Conservation (phyloP, 2,329 filamentous ascomycete genomes). For the Pezicula radicicola region DNA sequence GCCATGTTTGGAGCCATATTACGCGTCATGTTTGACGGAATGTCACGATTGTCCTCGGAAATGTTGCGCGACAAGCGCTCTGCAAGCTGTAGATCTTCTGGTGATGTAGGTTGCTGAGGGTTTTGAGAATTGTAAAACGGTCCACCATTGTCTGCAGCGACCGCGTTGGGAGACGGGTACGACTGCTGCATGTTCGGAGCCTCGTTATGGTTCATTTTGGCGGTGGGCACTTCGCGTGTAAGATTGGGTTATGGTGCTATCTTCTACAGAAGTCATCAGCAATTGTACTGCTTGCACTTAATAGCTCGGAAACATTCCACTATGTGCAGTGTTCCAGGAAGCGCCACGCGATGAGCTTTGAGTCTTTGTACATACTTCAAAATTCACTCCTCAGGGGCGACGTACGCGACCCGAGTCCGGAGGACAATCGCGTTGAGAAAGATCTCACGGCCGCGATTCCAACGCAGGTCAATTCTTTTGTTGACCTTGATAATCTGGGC, state of each 20-base stretch:
- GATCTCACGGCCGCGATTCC: not conserved
- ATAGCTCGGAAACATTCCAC: slow-evolving; percentile 7
- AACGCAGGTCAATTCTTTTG: not conserved
- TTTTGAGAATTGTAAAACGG: slow-evolving; percentile 25
- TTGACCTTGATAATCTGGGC: not conserved
- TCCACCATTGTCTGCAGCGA: slow-evolving; percentile 19
- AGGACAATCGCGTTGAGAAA: not conserved
- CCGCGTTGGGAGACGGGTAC: slow-evolving; percentile 26
- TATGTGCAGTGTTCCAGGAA: slow-evolving; percentile 4
- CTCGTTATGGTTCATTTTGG: slow-evolving; percentile 20
- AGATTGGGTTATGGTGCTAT: not conserved
- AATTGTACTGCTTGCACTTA: slow-evolving; percentile 16
- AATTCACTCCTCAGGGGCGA: slow-evolving; percentile 1
- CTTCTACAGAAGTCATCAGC: slow-evolving; percentile 13
- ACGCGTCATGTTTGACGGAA: slow-evolving; percentile 36
- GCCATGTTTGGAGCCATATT: not conserved
- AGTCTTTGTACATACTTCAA: slow-evolving; percentile 21
- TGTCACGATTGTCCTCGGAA: slow-evolving; percentile 18
- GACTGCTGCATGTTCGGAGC: slow-evolving; percentile 25
- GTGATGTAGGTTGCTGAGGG: slow-evolving; percentile 23
- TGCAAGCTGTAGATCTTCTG: slow-evolving; percentile 42
- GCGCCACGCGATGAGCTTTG: slow-evolving; percentile 15
- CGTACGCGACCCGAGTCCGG: slow-evolving; percentile 11
- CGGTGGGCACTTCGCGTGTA: slow-evolving; percentile 10
- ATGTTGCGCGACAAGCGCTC: slow-evolving; percentile 39